Evolutionary conservation across 2,329 filamentous ascomycete genomes (phyloP).

Genomic region (Fusarium nurragi): DNA sequence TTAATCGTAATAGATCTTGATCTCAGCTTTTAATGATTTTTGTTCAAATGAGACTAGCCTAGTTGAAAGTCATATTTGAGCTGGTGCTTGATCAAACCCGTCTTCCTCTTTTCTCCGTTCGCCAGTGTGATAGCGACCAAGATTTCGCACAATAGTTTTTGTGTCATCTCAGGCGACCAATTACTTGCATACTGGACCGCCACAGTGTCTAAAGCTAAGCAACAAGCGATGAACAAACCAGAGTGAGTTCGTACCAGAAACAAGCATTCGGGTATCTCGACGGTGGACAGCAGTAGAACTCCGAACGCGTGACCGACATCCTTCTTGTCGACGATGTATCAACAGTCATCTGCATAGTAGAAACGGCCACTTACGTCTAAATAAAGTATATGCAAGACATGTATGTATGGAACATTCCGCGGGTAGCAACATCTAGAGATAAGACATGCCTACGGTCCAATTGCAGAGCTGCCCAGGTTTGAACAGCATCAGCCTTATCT

Average conservation of each 20-base stretch:
- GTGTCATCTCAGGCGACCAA: not conserved
- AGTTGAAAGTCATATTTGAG: not conserved
- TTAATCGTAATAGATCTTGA: not conserved
- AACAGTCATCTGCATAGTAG: not conserved
- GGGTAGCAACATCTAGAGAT: constrained; percentile 16
- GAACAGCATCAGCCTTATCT: constrained; percentile 29
- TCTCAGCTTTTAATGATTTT: not conserved
- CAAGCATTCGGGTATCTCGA: not conserved
- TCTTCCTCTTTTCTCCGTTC: not conserved
- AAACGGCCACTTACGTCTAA: not conserved
- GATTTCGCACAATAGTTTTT: constrained; percentile 6
- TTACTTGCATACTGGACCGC: not conserved
- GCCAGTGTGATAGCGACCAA: not conserved
- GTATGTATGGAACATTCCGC: constrained; percentile 1
- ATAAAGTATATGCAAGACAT: constrained; percentile 30
- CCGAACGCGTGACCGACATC: constrained; percentile 9
- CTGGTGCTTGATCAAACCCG: not conserved
- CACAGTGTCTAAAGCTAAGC: not conserved
- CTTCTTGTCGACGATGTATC: not conserved
- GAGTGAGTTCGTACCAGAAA: not conserved
- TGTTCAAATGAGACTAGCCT: not conserved
- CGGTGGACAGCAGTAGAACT: not conserved
- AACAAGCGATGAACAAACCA: not conserved
- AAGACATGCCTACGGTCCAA: constrained; percentile 25
- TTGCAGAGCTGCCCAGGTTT: constrained; percentile 34